Evolutionary conservation across 2,329 filamentous ascomycete species (phyloP).

Genomic region (Monilinia fructigena): DNA sequence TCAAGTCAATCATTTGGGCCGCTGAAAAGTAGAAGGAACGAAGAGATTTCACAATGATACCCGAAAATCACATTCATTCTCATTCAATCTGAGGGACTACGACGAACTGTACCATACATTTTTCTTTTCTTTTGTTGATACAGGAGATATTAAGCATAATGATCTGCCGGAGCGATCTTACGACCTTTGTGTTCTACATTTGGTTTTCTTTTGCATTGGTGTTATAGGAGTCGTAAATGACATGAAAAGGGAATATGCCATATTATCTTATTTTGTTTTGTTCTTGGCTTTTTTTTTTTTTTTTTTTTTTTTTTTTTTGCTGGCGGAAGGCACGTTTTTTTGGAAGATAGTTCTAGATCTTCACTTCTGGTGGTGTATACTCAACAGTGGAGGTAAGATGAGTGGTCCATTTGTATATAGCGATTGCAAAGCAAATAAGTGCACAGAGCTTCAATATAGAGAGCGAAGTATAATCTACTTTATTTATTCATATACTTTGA

Average conservation of each 20-base stretch:
- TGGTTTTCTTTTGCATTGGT: slow-evolving; percentile 35
- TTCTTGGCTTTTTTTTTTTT: background rate
- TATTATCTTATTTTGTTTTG: slow-evolving; percentile 18
- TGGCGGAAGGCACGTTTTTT: slow-evolving; percentile 13
- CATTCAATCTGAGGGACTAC: slow-evolving; percentile 19
- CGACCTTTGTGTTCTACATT: slow-evolving; percentile 38
- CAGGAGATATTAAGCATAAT: slow-evolving; percentile 44
- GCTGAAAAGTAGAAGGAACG: slow-evolving; percentile 33
- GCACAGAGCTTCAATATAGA: slow-evolving; percentile 27
- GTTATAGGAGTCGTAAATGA: slow-evolving; percentile 32
- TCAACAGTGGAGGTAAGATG: slow-evolving; percentile 16
- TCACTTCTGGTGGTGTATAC: slow-evolving; percentile 24
- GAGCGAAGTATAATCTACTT: slow-evolving; percentile 12
- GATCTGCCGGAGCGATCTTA: slow-evolving; percentile 54
- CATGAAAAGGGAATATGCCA: slow-evolving; percentile 23
- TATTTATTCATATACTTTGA: background rate
- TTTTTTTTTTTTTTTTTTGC: background rate
- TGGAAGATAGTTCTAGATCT: slow-evolving; percentile 26
- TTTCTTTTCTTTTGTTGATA: slow-evolving; percentile 41
- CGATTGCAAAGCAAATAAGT: slow-evolving; percentile 27
- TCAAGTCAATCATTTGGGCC: slow-evolving; percentile 53
- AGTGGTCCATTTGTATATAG: slow-evolving; percentile 34
- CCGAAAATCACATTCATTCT: slow-evolving; percentile 27
- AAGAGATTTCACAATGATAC: slow-evolving; percentile 17
- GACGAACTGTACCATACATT: slow-evolving; percentile 39